Base-by-base conservation (phyloP, 306 rosid species). In the Fagus sylvatica region DNA sequence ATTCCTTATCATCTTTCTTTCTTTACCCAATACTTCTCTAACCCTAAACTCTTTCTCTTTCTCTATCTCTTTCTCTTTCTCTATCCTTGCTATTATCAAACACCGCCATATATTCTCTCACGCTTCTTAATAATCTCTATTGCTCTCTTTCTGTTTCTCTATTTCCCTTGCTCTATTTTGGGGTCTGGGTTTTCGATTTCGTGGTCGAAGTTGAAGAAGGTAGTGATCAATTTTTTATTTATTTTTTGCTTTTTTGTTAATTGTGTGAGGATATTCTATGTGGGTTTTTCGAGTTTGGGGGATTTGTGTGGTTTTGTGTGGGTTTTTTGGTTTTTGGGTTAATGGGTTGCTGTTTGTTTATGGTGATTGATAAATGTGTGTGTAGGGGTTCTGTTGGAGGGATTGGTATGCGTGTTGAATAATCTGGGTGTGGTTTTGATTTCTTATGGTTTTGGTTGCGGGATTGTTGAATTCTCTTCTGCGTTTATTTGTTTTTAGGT, bases 31-130 rank as follows among this genome's bases (percentile, higher is more conserved):
- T 42, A 54, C 84, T 69, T 36, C 76, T 74, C 79, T 74, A 69
- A 80, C 87, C 86, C 88, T 84, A 85, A 53, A 32, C 61, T 65
- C 72, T 68, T 74, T 42, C 59, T 76, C 74, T 43, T 7, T 37
- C 74, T 74, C 79, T 61, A 4, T 36, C 64, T 46, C 19, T 65
- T 32, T 39, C 57, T 48, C 76, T 53, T 61, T 43, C 30, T 62
- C 78, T 66, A 66, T 13, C 41, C 70, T 37, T 54, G 42, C 33
- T 39, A 56, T 39, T 37, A 33, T 82, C 68, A 42, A 10, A 30
- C 82, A 41, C 72, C 40, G 6, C 79, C 77, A 3, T 49, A 3
- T 32, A 57, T 34, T 39, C 34, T 32, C 61, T 0, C 30, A 39
- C 15, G n/a, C 77, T n/a, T 17, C 76, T 77, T 59, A 13, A 55